Percentiles rank a stretch among this genome's conserved stretches.
These are phyloP conservation scores for Artemisia tridentata DNA, from an alignment of 129 eudicot genomes.

Conservation along the genomic window DNA sequence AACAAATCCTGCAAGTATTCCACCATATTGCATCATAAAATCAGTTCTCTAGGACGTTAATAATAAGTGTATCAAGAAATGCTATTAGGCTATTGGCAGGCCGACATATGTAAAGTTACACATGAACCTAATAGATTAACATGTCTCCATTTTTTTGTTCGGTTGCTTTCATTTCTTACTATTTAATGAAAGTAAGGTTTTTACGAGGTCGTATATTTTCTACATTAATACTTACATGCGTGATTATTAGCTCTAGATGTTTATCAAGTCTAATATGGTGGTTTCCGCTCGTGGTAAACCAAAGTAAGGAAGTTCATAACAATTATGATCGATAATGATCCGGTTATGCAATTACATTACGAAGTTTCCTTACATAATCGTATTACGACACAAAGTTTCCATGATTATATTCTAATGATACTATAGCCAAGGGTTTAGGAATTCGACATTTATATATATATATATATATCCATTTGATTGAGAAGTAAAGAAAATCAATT, in stretches of 20 bases:
- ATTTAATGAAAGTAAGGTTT: not conserved
- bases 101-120: not conserved
- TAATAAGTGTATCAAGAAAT: not conserved
- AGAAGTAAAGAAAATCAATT: conserved; percentile 8
- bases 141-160: not conserved
- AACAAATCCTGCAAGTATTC: conserved; percentile 64
- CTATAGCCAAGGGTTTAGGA: not conserved
- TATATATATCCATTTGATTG: not conserved
- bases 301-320: conserved; percentile 13
- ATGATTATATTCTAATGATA: conserved; percentile 13
- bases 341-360: conserved; percentile 1
- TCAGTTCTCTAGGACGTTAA: not conserved
- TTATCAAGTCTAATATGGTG: conserved; percentile 6
- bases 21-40: conserved; percentile 1
- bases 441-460: not conserved
- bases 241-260: not conserved
- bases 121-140: not conserved
- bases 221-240: not conserved
- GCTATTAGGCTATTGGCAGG: conserved; percentile 3
- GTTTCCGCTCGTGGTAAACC: not conserved
- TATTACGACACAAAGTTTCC: conserved; percentile 8
- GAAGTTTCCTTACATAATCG: conserved; percentile 16
- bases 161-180: not conserved
- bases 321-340: not conserved
- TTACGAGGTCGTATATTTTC: not conserved